Base-by-base conservation (phyloP, 2,329 filamentous ascomycete genomes). In the Colletotrichum sp. region DNA sequence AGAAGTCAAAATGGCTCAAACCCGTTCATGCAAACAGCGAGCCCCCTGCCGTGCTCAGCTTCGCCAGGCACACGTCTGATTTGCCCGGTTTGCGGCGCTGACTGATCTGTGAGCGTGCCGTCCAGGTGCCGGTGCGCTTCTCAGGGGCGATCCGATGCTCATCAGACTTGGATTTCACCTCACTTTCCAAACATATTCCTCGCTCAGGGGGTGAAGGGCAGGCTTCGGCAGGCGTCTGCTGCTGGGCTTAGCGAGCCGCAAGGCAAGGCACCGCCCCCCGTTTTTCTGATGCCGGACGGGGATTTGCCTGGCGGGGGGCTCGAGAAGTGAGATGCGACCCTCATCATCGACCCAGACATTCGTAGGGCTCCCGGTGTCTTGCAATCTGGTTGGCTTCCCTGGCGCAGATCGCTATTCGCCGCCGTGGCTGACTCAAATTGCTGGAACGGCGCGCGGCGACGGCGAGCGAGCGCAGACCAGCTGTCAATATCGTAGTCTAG, bases 301-400 rank as follows among this genome's bases (percentile, higher is more conserved):
- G 72, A 36, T 67, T 66, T 62, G 69, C 52, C 16, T 26, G 52
- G 49, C 24, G 49, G 52, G 15, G 26, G 39, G 18, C 39, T 39
- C n/a, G 30, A 34, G 32, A 65, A 28, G 59, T 67, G 63, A 75
- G 72, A 72, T 71, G 72, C 52, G 72, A 57, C 72, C 30, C 67
- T 32, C 69, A 30, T 55, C 26, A 13, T 26, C 21, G 44, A 36
- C 34, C 60, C 62, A 60, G 59, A 16, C 36, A 64, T 60, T n/a
- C 59, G 39, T 64, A 68, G 32, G 69, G 63, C 72, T 66, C 30
- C 55, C n/a, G 55, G 8, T 30, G 24, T 63, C 62, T 75, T 9
- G 72, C 6, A 39, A n/a, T 63, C 62, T 75, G 63, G 72, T 72
- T 72, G 69, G 69, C 63, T 72, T 75, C 72, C 72, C 72, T 68